phyloP scores from a whole-genome alignment of 352 stramenopile species.

The Globisporangium barbulae region DNA sequence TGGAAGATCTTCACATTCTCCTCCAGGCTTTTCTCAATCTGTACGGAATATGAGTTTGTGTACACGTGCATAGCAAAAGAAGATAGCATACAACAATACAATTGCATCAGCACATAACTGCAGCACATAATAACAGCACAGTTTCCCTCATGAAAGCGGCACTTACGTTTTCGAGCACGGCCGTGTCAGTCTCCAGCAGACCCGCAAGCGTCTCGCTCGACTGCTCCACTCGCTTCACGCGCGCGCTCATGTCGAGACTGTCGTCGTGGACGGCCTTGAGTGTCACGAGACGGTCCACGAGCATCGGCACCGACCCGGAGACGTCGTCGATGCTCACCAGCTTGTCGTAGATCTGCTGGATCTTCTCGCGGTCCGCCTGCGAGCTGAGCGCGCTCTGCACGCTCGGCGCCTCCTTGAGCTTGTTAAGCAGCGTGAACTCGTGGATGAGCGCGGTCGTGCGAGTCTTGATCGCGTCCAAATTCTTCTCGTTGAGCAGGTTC shows the following conservation, averaged over 20 bases:
- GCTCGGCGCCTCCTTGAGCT: constrained; percentile 68
- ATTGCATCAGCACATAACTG: background rate
- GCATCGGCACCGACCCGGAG: constrained; percentile 48
- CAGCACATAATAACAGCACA: background rate
- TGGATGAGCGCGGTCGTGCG: constrained; percentile 73
- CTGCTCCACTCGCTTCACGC: constrained; percentile 62
- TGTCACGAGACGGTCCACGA: constrained; percentile 71
- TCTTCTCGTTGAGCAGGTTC: constrained; percentile 67
- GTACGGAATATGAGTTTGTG: background rate
- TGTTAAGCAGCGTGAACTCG: constrained; percentile 73
- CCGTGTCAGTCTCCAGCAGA: constrained; percentile 63
- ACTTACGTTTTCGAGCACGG: constrained; percentile 70
- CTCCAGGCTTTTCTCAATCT: constrained; percentile 76
- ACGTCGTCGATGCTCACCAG: constrained; percentile 58
- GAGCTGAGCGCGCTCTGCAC: constrained; percentile 54
- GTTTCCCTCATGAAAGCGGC: background rate
- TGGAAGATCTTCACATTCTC: constrained; percentile 79
- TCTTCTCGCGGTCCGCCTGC: constrained; percentile 60
- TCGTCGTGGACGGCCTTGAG: constrained; percentile 77
- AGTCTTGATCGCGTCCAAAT: constrained; percentile 74
- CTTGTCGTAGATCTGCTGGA: constrained; percentile 72
- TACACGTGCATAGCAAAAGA: background rate
- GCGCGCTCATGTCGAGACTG: constrained; percentile 37
- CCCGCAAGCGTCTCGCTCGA: constrained; percentile 47
- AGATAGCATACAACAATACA: background rate